Evolutionary conservation across 768 basidiomycete species (phyloP), one percentile per base, ranked within the genome.

Genomic region (Leccinellum rugosiceps): DNA sequence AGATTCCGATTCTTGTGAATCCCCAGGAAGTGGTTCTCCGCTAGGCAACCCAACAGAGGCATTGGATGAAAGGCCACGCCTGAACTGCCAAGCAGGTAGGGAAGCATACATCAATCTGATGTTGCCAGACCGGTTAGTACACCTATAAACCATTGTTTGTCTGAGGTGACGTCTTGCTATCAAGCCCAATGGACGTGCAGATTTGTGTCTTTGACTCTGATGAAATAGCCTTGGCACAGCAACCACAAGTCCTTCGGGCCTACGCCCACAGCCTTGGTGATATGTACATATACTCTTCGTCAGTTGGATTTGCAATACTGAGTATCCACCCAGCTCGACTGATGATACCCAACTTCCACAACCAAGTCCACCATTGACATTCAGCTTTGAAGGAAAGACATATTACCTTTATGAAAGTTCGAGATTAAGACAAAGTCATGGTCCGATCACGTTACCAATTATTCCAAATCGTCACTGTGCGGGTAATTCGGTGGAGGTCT

Each of bases 171-270:
- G 32, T 45, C 44, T 45, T 52, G 34, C 23, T 8, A 30, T 50
- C 52, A 57, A 86, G 85, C 23, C 78, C 82, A 13, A 77, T 85
- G 75, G 86, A 88, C 64, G 63, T 86, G 32, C 83, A 77, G 30
- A 72, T 88, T 53, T 73, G 77, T 28, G 64, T 77, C 23, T 73
- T 75, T 30, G 71, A 77, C 50, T 68, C 67, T 45, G 60, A 57
- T n/a, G 25, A 57, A 6, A 50, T 81, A 15, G 21, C 65, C 1
- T 57, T 58, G 13, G 57, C 63, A 26, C 62, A 71, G n/a, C 75
- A 75, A 61, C 85, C 84, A 43, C 35, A 58, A 14, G 72, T 65
- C 38, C 63, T 88, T 53, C 67, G 66, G 55, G 60, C 70, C 26
- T 86, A 87, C 57, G 57, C 72, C 1, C 43, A 64, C 2, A 64